Base-by-base conservation (phyloP, 2,329 filamentous ascomycete species). In the Colletotrichum sp. region DNA sequence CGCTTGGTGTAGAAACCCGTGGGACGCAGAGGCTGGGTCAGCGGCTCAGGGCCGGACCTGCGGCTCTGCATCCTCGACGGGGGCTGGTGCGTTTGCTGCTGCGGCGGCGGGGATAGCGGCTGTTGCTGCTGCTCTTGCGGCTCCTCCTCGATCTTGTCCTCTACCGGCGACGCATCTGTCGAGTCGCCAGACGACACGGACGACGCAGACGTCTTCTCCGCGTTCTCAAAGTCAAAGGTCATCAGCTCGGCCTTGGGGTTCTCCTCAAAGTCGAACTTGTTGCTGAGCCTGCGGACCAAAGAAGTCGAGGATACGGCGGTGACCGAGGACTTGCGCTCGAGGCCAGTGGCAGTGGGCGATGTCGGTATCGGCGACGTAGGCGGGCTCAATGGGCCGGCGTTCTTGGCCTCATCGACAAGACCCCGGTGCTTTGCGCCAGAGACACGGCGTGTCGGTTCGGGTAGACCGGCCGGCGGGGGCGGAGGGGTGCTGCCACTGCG, bases 331-430 rank as follows among this genome's bases (percentile, higher is more conserved):
- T 78, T 75, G 26, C 79, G 78, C 68, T 75, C 80, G 30, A 81
- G 72, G n/a, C 44, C 44, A 52, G 44, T 52, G 44, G 44, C 44
- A 21, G 44, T 52, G n/a, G 44, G 44, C n/a, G 44, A 52, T 7
- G 44, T 52, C 44, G 44, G 44, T 21, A 52, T 52, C 44, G 44
- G 44, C n/a, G 44, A 52, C 68, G 82, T 79, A n/a, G 84, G 79
- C 6, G 84, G 83, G 39, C 78, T 81, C 9, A 85, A 78, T 4
- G 85, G 82, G 65, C 82, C 84, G 30, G 90, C 89, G 72, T 91
- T 91, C 76, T 84, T 87, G 3, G 90, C 90, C 34, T 86, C 88
- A 77, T 85, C 86, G 36, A 91, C 83, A 5, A 91, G 81, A 0
- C 89, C 89, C 1, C 84, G 84, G 24, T 86, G 84, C 8, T 85